Evolutionary conservation across 306 rosid species (phyloP).

Genomic region (Geum urbanum): DNA sequence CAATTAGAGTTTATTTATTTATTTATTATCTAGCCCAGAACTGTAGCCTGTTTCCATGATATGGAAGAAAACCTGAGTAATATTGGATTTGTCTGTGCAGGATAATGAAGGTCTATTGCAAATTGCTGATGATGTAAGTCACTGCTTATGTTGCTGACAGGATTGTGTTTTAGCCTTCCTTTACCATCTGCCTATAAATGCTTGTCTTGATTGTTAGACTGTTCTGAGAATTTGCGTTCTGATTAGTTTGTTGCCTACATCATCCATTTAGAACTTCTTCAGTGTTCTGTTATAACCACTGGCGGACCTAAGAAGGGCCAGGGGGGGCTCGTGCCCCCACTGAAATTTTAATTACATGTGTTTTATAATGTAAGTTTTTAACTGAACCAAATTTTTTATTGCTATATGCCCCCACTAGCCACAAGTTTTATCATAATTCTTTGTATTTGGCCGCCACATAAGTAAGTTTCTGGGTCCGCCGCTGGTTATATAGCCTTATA

Average conservation of each 20-base stretch:
- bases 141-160: slow-evolving; percentile 2
- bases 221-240: not conserved
- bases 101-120: slow-evolving; percentile 61
- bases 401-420: no score
- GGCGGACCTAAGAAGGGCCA: no score
- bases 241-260: not conserved
- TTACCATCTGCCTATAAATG: not conserved
- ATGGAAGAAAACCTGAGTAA: slow-evolving; percentile 13
- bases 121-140: slow-evolving; percentile 91
- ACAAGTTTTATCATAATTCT: no score
- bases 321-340: no score
- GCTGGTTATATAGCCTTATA: not conserved
- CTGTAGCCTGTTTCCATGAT: not conserved
- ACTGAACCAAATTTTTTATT: no score
- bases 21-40: not conserved
- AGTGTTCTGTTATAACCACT: not conserved
- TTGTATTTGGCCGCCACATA: no score
- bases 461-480: no score
- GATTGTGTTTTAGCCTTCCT: slow-evolving; percentile 4
- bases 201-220: not conserved
- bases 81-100: slow-evolving; percentile 47
- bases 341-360: no score
- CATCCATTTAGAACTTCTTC: not conserved
- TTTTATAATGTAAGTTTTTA: no score
- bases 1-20: not conserved